Base-by-base conservation (phyloP, 352 stramenopile species). In the Pythium phragmiticola region DNA sequence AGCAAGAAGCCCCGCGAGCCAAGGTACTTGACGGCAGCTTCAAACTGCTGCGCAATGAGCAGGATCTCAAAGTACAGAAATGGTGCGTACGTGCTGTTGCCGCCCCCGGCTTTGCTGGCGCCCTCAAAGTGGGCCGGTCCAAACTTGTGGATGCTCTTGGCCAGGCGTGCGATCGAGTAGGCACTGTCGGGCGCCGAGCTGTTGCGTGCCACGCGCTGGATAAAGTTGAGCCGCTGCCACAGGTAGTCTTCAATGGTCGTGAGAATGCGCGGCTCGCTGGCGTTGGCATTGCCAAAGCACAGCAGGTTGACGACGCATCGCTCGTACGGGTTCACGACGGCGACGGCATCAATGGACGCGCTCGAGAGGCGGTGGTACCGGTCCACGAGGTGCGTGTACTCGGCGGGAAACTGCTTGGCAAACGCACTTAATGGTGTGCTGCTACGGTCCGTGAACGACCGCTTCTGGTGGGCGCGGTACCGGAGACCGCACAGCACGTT, bases 241-340 rank as follows among this genome's bases (percentile, higher is more conserved):
- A 95, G 42, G 55, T 93, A 95, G 60, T 95, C 86, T 69, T 95
- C 86, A 47, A 95, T 83, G 23, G 84, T 95, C 28, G 81, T 84
- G 39, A 90, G 63, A 46, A 95, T 87, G 43, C 82, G 82, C 4
- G 73, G 66, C 57, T 95, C 83, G 39, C 84, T 90, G 19, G 79
- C 76, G 56, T 93, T 91, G 21, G 87, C 66, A 60, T 95, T 90
- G 50, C 81, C 78, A 57, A 90, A 84, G 60, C 80, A 88, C 23
- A 95, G 52, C 49, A 95, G 30, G 59, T 95, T 95, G 17, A 95
- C 51, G n/a, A 93, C 86, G 7, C 80, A 92, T 50, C 80, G 78
- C 57, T 93, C 84, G 61, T 86, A 93, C 60, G 76, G 73, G 66
- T 93, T 87, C 11, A 90, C 74, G 28, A 90, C 78, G 17, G 76